Base-by-base conservation (phyloP, 257 asterid species). In the Thymus mandschuricus region DNA sequence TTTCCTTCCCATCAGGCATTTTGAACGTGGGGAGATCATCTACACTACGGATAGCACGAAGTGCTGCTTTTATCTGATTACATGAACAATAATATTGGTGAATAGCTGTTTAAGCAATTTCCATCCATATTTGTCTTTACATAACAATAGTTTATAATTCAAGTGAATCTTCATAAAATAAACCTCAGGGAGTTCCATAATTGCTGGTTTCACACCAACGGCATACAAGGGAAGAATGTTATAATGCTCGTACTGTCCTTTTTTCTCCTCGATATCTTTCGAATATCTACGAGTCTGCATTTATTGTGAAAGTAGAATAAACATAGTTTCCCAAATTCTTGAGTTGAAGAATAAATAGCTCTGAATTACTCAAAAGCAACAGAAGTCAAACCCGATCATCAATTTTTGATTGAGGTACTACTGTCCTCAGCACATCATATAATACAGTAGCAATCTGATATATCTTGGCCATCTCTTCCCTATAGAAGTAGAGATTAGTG, bases 171-270 rank as follows among this genome's bases (percentile, higher is more conserved):
- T 68, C 64, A 31, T 46, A 61, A 54, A 45, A 76, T 66, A 31
- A 82, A 94, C 98, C 99, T 95, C 99, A 28, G 97, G 90, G 58
- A 89, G 92, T 78, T 92, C 97, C 98, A 95, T 92, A 70, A 95
- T 87, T 60, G 88, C 96, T 15, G 99, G 98, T 75, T 86, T 92
- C 78, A 88, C 89, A 50, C 94, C 97, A 78, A 80, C 85, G 29
- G 99, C 88, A 73, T 92, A 86, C 83, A 95, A 71, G 29, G 98
- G 99, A 74, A 95, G 91, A 83, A 95, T 89, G 88, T 95, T 95
- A 78, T 89, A 92, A 86, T 89, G 98, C 88, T 76, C 84, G 44
- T 81, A 83, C 78, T 92, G 92, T 64, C 82, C 96, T 67, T 88
- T 89, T 84, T 87, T 92, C 89, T 87, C 85, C 77, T 95, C 97